phyloP scores from a whole-genome alignment of 2,329 filamentous ascomycete genomes.

The Talaromyces atroroseus region DNA sequence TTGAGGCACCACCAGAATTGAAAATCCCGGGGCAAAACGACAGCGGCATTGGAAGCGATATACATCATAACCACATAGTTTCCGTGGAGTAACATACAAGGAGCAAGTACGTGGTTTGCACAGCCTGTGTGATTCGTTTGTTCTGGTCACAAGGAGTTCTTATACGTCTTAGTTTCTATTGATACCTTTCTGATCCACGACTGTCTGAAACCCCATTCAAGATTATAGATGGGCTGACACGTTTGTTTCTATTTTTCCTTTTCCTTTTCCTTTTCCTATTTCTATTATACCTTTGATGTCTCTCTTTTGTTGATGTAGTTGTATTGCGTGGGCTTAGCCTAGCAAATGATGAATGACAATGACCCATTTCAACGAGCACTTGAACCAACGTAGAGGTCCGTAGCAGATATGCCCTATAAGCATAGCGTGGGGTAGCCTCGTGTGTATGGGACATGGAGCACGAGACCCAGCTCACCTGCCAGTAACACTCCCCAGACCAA shows the following conservation, averaged over 20 bases:
- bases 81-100: neutral
- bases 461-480: neutral
- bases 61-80: neutral
- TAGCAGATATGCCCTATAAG: neutral
- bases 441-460: neutral
- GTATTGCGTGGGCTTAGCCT: neutral
- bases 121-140: neutral
- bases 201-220: neutral
- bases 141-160: neutral
- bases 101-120: neutral
- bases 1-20: constrained; percentile 10
- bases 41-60: constrained; percentile 14
- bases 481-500: too few relatives aligned
- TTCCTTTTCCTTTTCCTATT: neutral
- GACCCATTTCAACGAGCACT: neutral
- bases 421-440: too few relatives aligned
- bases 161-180: neutral
- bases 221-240: neutral
- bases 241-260: neutral
- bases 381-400: neutral
- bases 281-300: neutral
- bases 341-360: constrained; percentile 8
- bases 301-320: constrained; percentile 8
- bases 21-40: constrained; percentile 9
- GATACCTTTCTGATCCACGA: neutral